Percentiles rank a stretch among this genome's conserved stretches.
These are phyloP conservation scores for Sugiyamaella mastotermitis DNA, from an alignment of 805 yeast genomes.

Conservation along the genomic window DNA sequence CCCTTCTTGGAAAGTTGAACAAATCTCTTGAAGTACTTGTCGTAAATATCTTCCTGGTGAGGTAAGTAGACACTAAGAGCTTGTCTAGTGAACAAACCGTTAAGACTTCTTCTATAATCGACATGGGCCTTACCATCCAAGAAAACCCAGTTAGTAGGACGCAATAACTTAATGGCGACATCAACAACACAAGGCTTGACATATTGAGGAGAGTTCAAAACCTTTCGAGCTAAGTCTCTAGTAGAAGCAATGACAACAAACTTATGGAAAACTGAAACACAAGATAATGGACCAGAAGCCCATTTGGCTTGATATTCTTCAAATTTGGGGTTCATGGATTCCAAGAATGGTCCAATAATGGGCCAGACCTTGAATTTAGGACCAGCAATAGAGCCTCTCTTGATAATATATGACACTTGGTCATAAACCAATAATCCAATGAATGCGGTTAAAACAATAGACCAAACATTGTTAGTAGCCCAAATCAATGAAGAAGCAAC, in stretches of 20 bases:
- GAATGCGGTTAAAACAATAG: conserved; percentile 17
- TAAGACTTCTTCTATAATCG: conserved; percentile 86
- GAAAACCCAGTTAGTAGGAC: conserved; percentile 98
- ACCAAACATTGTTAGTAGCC: conserved; percentile 14
- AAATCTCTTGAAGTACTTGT: conserved; percentile 67
- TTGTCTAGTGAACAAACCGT: conserved; percentile 78
- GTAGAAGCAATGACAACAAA: conserved; percentile 90
- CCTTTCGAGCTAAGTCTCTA: conserved; percentile 83
- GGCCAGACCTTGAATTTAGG: conserved; percentile 89
- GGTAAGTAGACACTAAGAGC: conserved; percentile 85
- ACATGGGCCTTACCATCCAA: conserved; percentile 92
- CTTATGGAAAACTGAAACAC: conserved; percentile 97
- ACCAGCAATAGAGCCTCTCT: conserved; percentile 88
- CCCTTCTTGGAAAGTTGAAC: conserved; percentile 48
- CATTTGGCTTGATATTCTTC: conserved; percentile 90
- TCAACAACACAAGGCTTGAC: conserved; percentile 98
- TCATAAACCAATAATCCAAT: conserved; percentile 27
- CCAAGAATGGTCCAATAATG: conserved; percentile 91
- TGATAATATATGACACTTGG: conserved; percentile 61
- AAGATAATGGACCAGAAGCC: conserved; percentile 89
- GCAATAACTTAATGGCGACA: conserved; percentile 86
- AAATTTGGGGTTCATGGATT: conserved; percentile 90
- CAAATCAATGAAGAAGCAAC: background rate
- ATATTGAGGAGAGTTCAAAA: conserved; percentile 74
- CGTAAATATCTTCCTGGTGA: conserved; percentile 77